Evolutionary conservation across 169 alveolate genomes (phyloP).

Genomic region (Cryptosporidium sp.): DNA sequence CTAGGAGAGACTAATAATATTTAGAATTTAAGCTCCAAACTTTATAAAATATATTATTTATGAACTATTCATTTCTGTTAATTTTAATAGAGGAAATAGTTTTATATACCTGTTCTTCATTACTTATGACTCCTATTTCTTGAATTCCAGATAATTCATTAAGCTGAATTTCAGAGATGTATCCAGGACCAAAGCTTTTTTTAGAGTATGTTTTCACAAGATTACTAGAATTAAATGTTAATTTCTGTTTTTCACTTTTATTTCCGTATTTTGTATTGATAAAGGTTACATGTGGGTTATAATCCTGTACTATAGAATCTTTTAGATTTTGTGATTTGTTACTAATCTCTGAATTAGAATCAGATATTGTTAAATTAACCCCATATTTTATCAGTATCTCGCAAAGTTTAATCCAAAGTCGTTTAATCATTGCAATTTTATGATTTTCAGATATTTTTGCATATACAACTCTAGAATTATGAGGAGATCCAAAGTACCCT

Average conservation of each 20-base stretch:
- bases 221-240: constrained; percentile 31
- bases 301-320: constrained; percentile 7
- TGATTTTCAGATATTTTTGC: constrained; percentile 13
- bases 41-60: background rate
- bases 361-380: constrained; percentile 17
- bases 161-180: constrained; percentile 35
- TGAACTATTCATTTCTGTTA: background rate
- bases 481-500: constrained; percentile 33
- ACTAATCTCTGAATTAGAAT: background rate
- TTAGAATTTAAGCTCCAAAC: background rate
- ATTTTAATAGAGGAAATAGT: background rate
- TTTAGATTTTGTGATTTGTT: background rate
- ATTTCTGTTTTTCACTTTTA: background rate
- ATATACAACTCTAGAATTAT: constrained; percentile 47
- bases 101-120: constrained; percentile 10
- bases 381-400: constrained; percentile 5
- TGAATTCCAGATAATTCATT: constrained; percentile 35
- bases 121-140: background rate
- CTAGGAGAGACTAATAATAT: background rate
- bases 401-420: constrained; percentile 42
- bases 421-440: constrained; percentile 18
- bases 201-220: constrained; percentile 16
- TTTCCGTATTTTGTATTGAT: constrained; percentile 67
- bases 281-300: constrained; percentile 61
- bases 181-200: constrained; percentile 54